These are phyloP conservation scores for Diaporthe ilicicola DNA, from an alignment of 2,329 filamentous ascomycete genomes.

Conservation along the genomic window DNA sequence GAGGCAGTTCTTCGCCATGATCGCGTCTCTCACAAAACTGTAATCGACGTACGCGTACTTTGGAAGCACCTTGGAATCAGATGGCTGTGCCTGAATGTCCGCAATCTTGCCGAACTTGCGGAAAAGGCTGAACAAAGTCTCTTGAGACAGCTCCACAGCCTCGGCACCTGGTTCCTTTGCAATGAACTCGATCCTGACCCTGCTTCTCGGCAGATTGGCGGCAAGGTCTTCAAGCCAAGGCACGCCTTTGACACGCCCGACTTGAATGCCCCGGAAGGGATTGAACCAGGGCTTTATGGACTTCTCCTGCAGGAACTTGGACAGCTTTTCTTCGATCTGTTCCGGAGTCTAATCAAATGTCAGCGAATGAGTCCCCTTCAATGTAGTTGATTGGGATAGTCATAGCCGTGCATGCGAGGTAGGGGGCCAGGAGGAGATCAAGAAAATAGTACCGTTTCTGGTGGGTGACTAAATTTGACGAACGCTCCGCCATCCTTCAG, in stretches of 20 bases:
- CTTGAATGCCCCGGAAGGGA: constrained; percentile 76
- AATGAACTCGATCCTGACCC: constrained; percentile 86
- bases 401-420: too few relatives aligned
- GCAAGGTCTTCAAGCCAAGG: constrained; percentile 92
- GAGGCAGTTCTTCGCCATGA: constrained; percentile 91
- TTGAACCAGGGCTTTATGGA: constrained; percentile 91
- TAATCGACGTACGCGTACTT: constrained; percentile 85
- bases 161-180: constrained; percentile 74
- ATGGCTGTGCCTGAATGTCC: constrained; percentile 83
- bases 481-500: constrained; percentile 94
- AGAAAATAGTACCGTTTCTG: constrained; percentile 38
- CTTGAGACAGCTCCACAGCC: constrained; percentile 83
- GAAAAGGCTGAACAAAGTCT: constrained; percentile 87
- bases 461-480: constrained; percentile 77
- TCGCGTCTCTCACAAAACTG: constrained; percentile 74
- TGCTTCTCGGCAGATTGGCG: constrained; percentile 70
- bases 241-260: constrained; percentile 78
- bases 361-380: not conserved
- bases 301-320: constrained; percentile 71
- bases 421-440: not conserved
- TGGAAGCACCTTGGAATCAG: constrained; percentile 85
- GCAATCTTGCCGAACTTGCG: constrained; percentile 89
- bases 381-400: too few relatives aligned
- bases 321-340: constrained; percentile 48
- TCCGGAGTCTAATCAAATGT: not conserved